These are phyloP conservation scores for Raphanus sativus DNA, from an alignment of 345 rosid genomes.

Conservation along the genomic window DNA sequence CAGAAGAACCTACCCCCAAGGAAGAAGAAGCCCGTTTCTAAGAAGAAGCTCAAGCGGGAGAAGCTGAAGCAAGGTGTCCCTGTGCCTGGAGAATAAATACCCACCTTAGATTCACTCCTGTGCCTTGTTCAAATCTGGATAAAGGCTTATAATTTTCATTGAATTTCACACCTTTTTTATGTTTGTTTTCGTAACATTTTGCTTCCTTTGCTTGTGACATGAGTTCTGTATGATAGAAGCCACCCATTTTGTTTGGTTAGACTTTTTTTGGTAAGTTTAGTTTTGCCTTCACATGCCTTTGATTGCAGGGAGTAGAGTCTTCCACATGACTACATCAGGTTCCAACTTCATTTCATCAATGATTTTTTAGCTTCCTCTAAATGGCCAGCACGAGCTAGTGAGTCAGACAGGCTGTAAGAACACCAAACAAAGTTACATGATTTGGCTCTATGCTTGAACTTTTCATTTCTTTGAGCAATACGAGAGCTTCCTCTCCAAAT, in stretches of 20 bases:
- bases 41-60: constrained; percentile 79
- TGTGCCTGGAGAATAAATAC: constrained; percentile 66
- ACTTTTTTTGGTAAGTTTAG: not conserved
- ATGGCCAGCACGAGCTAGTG: constrained; percentile 76
- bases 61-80: constrained; percentile 78
- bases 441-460: constrained; percentile 50
- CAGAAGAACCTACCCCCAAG: constrained; percentile 66
- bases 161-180: not conserved
- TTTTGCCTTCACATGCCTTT: not conserved
- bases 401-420: constrained; percentile 74
- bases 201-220: constrained; percentile 13
- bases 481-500: constrained; percentile 63
- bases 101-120: not conserved
- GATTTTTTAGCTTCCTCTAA: constrained; percentile 58
- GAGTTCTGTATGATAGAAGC: constrained; percentile 7
- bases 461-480: constrained; percentile 52
- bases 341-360: constrained; percentile 50
- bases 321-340: constrained; percentile 63
- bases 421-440: constrained; percentile 56
- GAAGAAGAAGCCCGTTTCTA: constrained; percentile 74
- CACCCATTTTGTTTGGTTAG: not conserved
- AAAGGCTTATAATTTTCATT: not conserved
- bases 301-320: constrained; percentile 62
- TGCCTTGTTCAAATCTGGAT: constrained; percentile 5
- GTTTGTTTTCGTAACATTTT: not conserved